phyloP scores from a whole-genome alignment of 257 asterid species.

The Lycium barbarum region DNA sequence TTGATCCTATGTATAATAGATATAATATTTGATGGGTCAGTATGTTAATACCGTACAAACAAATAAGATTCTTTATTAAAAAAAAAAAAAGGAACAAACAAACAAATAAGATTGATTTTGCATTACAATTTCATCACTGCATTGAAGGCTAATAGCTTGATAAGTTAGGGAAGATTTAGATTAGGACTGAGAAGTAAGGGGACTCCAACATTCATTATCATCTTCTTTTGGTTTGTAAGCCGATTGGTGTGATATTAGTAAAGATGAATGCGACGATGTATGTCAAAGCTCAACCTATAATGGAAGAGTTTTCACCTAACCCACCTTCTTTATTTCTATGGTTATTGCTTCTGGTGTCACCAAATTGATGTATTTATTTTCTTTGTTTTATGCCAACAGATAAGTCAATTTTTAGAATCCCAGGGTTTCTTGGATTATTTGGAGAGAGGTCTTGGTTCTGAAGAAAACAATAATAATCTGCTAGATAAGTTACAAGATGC shows the following conservation, averaged over 20 bases:
- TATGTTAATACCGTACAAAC: constrained; percentile 10
- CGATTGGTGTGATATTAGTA: background rate
- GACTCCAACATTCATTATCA: background rate
- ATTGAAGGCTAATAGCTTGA: background rate
- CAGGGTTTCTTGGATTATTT: constrained; percentile 94
- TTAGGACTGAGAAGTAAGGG: constrained; percentile 23
- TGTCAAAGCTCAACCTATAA: background rate
- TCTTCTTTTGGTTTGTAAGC: constrained; percentile 23
- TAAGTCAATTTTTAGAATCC: constrained; percentile 86
- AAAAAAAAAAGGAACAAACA: too few relatives aligned
- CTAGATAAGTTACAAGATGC: constrained; percentile 98
- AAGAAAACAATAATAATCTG: constrained; percentile 74
- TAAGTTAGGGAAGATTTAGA: background rate
- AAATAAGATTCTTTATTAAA: background rate
- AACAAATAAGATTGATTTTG: constrained; percentile 13
- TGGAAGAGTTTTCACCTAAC: constrained; percentile 11
- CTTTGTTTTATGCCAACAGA: constrained; percentile 58
- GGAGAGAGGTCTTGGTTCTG: constrained; percentile 90
- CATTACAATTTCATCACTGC: background rate
- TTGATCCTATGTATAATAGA: background rate
- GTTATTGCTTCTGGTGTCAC: constrained; percentile 18
- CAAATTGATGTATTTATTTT: constrained; percentile 26
- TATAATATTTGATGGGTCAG: background rate
- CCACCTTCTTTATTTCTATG: constrained; percentile 8
- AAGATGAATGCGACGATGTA: background rate